phyloP scores from a whole-genome alignment of 352 stramenopile genomes.

The Elongisporangium anandrum region DNA sequence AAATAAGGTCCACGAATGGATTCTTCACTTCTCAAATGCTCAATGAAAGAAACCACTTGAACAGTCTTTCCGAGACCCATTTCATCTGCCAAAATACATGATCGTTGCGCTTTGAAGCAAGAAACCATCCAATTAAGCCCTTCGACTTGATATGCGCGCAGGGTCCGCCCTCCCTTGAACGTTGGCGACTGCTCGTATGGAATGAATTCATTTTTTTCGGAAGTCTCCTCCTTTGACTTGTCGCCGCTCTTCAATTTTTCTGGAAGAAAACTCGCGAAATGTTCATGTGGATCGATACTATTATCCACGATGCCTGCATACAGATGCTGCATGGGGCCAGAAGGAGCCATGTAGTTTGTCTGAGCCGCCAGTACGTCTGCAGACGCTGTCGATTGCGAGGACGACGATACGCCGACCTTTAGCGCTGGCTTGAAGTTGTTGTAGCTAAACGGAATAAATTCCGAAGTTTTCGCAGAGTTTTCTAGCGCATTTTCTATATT shows the following conservation, averaged over 20 bases:
- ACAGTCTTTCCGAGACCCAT: conserved; percentile 95
- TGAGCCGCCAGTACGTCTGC: conserved; percentile 31
- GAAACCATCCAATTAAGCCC: conserved; percentile 89
- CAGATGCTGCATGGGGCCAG: conserved; percentile 82
- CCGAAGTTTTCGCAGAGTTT: conserved; percentile 35
- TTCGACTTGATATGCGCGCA: conserved; percentile 83
- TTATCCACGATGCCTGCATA: conserved; percentile 87
- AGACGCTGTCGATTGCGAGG: conserved; percentile 20
- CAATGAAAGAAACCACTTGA: conserved; percentile 92
- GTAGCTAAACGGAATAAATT: conserved; percentile 72
- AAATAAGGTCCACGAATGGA: conserved; percentile 80
- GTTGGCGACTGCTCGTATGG: conserved; percentile 88
- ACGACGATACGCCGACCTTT: conserved; percentile 41
- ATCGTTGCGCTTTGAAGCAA: conserved; percentile 83
- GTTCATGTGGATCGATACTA: conserved; percentile 86
- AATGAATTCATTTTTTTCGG: conserved; percentile 66
- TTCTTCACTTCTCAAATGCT: conserved; percentile 83
- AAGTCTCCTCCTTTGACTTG: conserved; percentile 9
- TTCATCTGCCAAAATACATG: conserved; percentile 88
- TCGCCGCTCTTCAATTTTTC: conserved; percentile 14
- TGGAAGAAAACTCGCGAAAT: conserved; percentile 85
- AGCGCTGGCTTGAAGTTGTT: conserved; percentile 57
- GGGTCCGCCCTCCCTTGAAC: conserved; percentile 80
- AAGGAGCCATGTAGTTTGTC: conserved; percentile 70
- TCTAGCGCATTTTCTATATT: conserved; percentile 26